Percentiles rank a stretch among this genome's conserved stretches.
Evolutionary conservation across 164 flowering plant genomes (phyloP).

Genomic region (Taxillus chinensis): DNA sequence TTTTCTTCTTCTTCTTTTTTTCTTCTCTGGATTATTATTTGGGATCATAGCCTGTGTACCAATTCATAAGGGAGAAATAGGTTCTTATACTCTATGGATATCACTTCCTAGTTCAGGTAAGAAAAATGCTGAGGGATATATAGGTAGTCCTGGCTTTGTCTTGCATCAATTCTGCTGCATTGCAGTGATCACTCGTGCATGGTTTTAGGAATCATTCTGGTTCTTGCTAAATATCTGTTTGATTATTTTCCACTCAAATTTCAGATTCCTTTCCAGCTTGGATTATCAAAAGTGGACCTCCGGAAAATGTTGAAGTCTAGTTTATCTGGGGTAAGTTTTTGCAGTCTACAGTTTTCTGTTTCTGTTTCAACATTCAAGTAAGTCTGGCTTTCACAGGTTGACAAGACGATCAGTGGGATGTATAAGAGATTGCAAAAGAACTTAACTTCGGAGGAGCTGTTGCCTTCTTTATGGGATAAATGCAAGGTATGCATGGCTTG

Average conservation of each 20-base stretch:
- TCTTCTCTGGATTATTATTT: too few species aligned
- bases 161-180: too few species aligned
- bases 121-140: too few species aligned
- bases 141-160: too few species aligned
- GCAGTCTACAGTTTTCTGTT: not conserved
- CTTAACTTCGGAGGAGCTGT: slow-evolving; percentile 81
- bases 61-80: too few species aligned
- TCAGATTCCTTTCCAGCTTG: slow-evolving; percentile 95
- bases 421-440: slow-evolving; percentile 82
- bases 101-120: too few species aligned
- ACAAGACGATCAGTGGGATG: slow-evolving; percentile 71
- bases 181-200: too few species aligned
- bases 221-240: too few species aligned
- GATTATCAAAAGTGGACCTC: slow-evolving; percentile 83
- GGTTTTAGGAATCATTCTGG: too few species aligned
- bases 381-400: slow-evolving; percentile 46
- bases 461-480: slow-evolving; percentile 96
- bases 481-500: slow-evolving; percentile 61
- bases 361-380: not conserved
- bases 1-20: too few species aligned
- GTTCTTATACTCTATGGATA: too few species aligned
- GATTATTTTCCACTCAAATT: slow-evolving; percentile 5
- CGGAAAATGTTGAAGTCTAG: slow-evolving; percentile 83
- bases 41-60: too few species aligned
- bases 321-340: slow-evolving; percentile 70